phyloP scores from a whole-genome alignment of 371 early-diverging fungal genomes.

The Apophysomyces variabilis region DNA sequence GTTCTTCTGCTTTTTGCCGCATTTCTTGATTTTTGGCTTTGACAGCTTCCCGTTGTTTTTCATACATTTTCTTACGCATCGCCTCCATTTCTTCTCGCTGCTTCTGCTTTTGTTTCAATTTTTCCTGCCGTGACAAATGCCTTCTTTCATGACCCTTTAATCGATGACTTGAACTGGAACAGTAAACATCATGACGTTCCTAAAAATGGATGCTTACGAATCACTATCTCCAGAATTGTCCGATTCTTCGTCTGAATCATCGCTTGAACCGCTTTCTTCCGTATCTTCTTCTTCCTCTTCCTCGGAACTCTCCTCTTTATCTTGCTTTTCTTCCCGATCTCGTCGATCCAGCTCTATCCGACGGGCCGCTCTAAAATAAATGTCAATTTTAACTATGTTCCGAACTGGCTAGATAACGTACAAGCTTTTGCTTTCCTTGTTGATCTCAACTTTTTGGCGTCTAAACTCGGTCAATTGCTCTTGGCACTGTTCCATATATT shows the following conservation, averaged over 20 bases:
- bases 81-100: conserved; percentile 54
- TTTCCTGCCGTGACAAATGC: conserved; percentile 57
- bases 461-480: conserved; percentile 67
- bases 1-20: conserved; percentile 48
- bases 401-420: conserved; percentile 23
- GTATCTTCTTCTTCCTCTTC: conserved; percentile 27
- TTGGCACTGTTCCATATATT: conserved; percentile 74
- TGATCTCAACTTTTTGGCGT: conserved; percentile 69
- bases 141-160: conserved; percentile 25
- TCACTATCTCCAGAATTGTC: conserved; percentile 34
- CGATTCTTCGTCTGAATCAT: conserved; percentile 41
- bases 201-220: conserved; percentile 23
- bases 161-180: conserved; percentile 18
- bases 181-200: not conserved
- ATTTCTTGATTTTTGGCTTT: conserved; percentile 54
- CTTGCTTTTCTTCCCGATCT: conserved; percentile 28
- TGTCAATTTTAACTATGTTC: not conserved
- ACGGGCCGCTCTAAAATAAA: conserved; percentile 25
- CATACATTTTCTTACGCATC: conserved; percentile 40
- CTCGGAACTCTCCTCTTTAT: conserved; percentile 24
- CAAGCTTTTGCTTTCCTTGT: conserved; percentile 63
- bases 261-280: conserved; percentile 26
- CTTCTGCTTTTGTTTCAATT: conserved; percentile 53
- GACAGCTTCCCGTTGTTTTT: conserved; percentile 49
- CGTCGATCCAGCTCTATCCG: conserved; percentile 39